phyloP scores from a whole-genome alignment of 805 yeast genomes.

The Wickerhamiella parazyma region DNA sequence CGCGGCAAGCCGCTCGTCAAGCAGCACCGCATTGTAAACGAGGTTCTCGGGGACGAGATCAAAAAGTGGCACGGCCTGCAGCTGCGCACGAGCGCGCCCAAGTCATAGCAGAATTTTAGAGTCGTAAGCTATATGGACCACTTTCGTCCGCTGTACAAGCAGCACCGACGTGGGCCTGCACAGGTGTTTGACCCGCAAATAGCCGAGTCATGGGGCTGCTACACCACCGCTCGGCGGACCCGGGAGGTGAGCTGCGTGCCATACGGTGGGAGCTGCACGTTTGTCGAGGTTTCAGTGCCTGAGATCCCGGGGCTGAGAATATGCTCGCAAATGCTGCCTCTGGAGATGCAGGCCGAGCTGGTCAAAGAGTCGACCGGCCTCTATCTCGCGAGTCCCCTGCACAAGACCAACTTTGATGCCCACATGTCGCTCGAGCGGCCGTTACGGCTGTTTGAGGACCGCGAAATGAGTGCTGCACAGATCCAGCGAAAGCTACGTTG shows the following conservation, averaged over 20 bases:
- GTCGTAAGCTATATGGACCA: constrained; percentile 10
- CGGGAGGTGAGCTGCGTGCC: constrained; percentile 4
- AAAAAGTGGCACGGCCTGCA: constrained; percentile 92
- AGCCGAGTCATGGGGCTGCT: neutral
- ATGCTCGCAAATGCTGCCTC: constrained; percentile 18
- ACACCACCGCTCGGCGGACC: neutral
- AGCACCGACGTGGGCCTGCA: constrained; percentile 12
- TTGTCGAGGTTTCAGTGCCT: constrained; percentile 14
- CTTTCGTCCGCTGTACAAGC: constrained; percentile 21
- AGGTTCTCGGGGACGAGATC: constrained; percentile 69
- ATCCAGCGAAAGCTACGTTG: constrained; percentile 27
- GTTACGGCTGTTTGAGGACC: constrained; percentile 20
- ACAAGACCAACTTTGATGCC: constrained; percentile 27
- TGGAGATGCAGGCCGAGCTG: constrained; percentile 22
- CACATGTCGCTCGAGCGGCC: constrained; percentile 25
- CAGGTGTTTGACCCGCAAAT: constrained; percentile 1
- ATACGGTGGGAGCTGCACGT: constrained; percentile 5
- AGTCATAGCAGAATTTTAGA: neutral
- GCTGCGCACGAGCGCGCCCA: constrained; percentile 49
- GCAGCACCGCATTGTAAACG: constrained; percentile 85
- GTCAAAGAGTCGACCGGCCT: constrained; percentile 23
- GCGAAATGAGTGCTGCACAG: constrained; percentile 10
- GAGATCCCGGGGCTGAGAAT: constrained; percentile 28
- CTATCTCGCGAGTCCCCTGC: constrained; percentile 24
- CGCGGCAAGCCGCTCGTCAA: constrained; percentile 73